phyloP scores from a whole-genome alignment of 805 yeast species.

The Wickerhamomyces sydowiorum region DNA sequence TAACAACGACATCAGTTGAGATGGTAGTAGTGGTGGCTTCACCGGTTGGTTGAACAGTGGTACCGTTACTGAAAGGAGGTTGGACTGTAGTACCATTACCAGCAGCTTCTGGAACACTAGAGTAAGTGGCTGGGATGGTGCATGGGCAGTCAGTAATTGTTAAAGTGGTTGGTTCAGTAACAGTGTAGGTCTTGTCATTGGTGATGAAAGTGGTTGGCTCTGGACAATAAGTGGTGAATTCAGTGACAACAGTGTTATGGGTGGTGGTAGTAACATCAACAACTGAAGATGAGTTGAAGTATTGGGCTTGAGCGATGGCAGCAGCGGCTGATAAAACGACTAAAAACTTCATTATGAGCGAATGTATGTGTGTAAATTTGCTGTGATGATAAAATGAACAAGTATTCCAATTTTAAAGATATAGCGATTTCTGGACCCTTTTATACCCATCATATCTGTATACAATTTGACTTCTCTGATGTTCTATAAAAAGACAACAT shows the following conservation, averaged over 20 bases:
- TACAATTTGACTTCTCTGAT: too few relatives aligned
- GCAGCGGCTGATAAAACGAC: neutral
- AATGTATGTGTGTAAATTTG: neutral
- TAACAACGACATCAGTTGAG: neutral
- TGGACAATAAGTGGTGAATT: constrained; percentile 81
- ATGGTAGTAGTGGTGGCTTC: constrained; percentile 19
- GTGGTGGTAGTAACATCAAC: constrained; percentile 11
- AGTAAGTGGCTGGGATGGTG: constrained; percentile 48
- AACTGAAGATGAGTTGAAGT: constrained; percentile 8
- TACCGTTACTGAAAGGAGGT: constrained; percentile 17
- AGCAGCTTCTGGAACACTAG: too few relatives aligned
- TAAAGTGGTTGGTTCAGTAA: constrained; percentile 73
- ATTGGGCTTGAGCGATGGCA: constrained; percentile 5
- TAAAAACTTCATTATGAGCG: neutral
- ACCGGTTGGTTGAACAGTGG: constrained; percentile 51
- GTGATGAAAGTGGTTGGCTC: constrained; percentile 58
- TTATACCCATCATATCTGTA: too few relatives aligned
- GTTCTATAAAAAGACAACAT: neutral
- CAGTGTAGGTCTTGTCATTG: constrained; percentile 67
- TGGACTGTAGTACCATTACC: constrained; percentile 30
- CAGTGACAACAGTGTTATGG: constrained; percentile 21
- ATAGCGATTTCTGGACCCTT: neutral
- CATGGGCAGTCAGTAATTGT: constrained; percentile 88
- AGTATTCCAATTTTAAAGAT: neutral
- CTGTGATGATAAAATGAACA: neutral